These are phyloP conservation scores for Leishmania tarentolae DNA, from an alignment of 208 protist genomes.

Conservation along the genomic window DNA sequence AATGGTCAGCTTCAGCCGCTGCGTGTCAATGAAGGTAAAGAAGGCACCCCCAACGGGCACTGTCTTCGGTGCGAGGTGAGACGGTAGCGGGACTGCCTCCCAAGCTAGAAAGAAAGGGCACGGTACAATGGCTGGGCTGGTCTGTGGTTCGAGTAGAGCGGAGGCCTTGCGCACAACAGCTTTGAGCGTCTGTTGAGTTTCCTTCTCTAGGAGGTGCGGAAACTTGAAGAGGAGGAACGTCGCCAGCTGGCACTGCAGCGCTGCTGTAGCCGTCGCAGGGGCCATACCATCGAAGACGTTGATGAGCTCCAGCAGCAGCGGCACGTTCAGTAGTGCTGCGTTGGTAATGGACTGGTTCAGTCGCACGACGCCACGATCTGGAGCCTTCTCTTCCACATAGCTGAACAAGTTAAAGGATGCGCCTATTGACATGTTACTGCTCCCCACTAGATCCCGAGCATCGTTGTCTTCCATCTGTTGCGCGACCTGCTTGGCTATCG, in stretches of 20 bases:
- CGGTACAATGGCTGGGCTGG: slow-evolving; percentile 29
- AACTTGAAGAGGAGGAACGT: slow-evolving; percentile 79
- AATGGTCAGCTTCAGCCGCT: slow-evolving; percentile 80
- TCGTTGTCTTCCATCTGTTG: background rate
- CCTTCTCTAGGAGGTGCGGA: slow-evolving; percentile 45
- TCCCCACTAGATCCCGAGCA: background rate
- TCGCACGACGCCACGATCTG: slow-evolving; percentile 25
- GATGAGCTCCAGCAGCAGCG: slow-evolving; percentile 68
- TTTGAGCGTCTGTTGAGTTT: slow-evolving; percentile 47
- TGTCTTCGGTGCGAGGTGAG: slow-evolving; percentile 81
- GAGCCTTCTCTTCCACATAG: slow-evolving; percentile 27
- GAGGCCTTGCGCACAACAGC: slow-evolving; percentile 38
- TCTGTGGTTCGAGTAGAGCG: slow-evolving; percentile 33
- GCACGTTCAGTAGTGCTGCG: slow-evolving; percentile 44
- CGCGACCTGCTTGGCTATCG: background rate
- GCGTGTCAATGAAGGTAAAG: slow-evolving; percentile 91
- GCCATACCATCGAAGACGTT: slow-evolving; percentile 42
- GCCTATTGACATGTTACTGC: background rate
- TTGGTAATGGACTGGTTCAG: slow-evolving; percentile 30
- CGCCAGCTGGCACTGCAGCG: slow-evolving; percentile 53
- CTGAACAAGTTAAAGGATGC: slow-evolving; percentile 20
- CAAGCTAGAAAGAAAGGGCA: slow-evolving; percentile 66
- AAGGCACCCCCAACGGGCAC: slow-evolving; percentile 76
- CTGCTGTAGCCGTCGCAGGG: slow-evolving; percentile 33
- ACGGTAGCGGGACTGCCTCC: slow-evolving; percentile 74